Evolutionary conservation across 768 basidiomycete species (phyloP), one percentile per base, ranked within the genome.

Genomic region (Mycena sanguinolenta): DNA sequence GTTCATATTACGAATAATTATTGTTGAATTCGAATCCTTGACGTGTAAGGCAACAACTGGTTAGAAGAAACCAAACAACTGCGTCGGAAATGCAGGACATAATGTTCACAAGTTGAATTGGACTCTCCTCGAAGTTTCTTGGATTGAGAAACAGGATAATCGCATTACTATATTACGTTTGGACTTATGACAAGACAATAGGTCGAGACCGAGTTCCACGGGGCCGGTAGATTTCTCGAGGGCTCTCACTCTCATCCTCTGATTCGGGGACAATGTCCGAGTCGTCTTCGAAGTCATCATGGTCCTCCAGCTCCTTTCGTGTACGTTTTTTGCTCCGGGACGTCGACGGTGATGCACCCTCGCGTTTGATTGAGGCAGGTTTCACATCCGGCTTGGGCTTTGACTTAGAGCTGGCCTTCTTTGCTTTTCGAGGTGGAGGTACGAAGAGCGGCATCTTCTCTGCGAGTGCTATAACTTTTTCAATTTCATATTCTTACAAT

Each of bases 141-240:
- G n/a, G n/a, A n/a, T n/a, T n/a, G n/a, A n/a, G n/a, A n/a, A n/a
- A n/a, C n/a, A n/a, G n/a, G n/a, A n/a, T n/a, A n/a, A n/a, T n/a
- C n/a, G n/a, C n/a, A n/a, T n/a, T n/a, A n/a, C n/a, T n/a, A n/a
- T n/a, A n/a, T n/a, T n/a, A n/a, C n/a, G n/a, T n/a, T n/a, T n/a
- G n/a, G n/a, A n/a, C n/a, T n/a, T n/a, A n/a, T n/a, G n/a, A n/a
- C 38, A 61, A 9, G 9, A 61, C 32, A 21, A 49, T 60, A 9
- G 63, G 63, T 7, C 69, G 63, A 1, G 69, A 70, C 17, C 57
- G 63, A 5, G 69, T 70, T 23, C 69, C 69, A 16, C 13, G 49
- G 25, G 19, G 42, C 7, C 39, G 62, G 32, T 70, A 65, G 39
- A 49, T 17, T 28, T 62, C 67, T 21, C 21, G 0, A 9, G 1